Evolutionary conservation across 345 rosid species (phyloP).

Genomic region (Citrus hindsii): DNA sequence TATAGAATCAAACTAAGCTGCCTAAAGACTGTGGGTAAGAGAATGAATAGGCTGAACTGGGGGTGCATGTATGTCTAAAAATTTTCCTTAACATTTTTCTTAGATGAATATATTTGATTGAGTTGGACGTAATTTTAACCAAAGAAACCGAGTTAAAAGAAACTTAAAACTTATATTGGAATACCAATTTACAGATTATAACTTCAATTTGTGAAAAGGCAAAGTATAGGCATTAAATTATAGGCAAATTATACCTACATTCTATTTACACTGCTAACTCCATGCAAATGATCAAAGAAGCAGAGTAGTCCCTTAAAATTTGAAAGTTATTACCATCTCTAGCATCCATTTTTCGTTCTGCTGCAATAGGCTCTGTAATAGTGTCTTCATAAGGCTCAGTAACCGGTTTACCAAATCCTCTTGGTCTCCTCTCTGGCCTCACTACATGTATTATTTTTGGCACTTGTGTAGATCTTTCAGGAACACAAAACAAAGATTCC

Average conservation of each 20-base stretch:
- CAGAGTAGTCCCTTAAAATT: not conserved
- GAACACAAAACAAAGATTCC: slow-evolving; percentile 39
- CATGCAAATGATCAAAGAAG: not conserved
- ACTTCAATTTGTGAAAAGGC: not conserved
- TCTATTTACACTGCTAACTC: not conserved
- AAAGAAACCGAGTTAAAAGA: not conserved
- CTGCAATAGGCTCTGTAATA: slow-evolving; percentile 22
- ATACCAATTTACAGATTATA: not conserved
- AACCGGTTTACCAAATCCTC: slow-evolving; percentile 29
- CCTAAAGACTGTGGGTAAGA: not conserved
- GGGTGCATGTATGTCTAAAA: not conserved
- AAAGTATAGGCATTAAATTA: not conserved
- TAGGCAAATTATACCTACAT: not conserved
- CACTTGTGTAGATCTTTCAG: slow-evolving; percentile 32
- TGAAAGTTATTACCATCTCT: slow-evolving; percentile 34
- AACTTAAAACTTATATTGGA: not conserved
- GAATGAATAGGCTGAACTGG: not conserved
- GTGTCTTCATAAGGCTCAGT: slow-evolving; percentile 33
- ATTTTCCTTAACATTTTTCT: not conserved
- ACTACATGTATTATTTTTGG: slow-evolving; percentile 18
- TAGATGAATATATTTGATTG: not conserved
- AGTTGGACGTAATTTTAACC: not conserved
- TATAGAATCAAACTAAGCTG: not conserved
- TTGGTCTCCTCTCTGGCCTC: slow-evolving; percentile 27
- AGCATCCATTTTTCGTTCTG: slow-evolving; percentile 14